These are phyloP conservation scores for Solanum chaucha DNA, from an alignment of 257 asterid species.

Conservation along the genomic window DNA sequence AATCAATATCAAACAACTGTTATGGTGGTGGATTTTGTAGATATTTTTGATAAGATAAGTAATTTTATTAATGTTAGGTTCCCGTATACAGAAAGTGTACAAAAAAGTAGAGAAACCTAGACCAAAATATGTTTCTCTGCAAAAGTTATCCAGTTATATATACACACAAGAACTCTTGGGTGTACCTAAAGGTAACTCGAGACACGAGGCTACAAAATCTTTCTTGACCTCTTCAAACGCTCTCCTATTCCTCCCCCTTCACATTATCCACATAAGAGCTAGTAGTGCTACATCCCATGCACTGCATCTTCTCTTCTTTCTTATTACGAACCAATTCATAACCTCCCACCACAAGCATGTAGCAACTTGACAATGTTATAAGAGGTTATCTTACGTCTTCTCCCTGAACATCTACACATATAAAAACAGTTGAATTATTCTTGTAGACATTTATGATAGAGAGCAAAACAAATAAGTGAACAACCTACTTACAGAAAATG, in stretches of 20 bases:
- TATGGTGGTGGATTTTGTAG: not conserved
- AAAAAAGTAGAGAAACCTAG: not conserved
- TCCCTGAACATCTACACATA: not conserved
- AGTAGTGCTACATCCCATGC: not conserved
- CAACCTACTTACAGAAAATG: not conserved
- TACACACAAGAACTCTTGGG: not conserved
- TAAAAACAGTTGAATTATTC: not conserved
- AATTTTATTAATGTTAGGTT: not conserved
- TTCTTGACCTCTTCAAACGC: not conserved
- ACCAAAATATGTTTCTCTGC: not conserved
- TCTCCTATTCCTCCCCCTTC: not conserved
- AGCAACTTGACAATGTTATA: not conserved
- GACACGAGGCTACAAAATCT: not conserved
- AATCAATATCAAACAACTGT: not conserved
- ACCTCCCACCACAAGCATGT: not conserved
- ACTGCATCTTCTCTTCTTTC: not conserved
- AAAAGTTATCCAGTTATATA: not conserved
- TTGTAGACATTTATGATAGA: not conserved
- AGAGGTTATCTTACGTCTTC: not conserved
- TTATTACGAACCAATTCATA: not conserved
- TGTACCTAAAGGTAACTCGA: not conserved
- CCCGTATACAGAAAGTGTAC: not conserved
- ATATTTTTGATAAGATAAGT: not conserved
- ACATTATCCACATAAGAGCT: not conserved
- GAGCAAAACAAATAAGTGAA: not conserved